phyloP scores from a whole-genome alignment of 2,329 filamentous ascomycete genomes.

The Coniochaeta sp. region DNA sequence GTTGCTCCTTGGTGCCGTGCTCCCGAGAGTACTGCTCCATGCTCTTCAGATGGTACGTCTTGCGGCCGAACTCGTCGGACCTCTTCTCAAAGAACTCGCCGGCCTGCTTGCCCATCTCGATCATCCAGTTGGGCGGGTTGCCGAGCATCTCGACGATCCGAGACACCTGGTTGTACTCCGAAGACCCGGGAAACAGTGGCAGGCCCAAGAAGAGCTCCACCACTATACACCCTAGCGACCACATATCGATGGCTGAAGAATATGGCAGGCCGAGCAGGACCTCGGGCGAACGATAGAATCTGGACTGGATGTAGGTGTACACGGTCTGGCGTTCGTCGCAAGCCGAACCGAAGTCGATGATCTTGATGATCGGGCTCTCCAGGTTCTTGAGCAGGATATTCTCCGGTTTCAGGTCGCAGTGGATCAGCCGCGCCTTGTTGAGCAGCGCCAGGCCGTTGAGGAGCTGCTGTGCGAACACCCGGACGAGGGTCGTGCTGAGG shows the following conservation, averaged over 20 bases:
- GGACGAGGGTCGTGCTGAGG: constrained; percentile 89
- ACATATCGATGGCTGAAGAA: constrained; percentile 99
- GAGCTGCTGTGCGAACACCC: constrained; percentile 94
- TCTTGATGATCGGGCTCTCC: constrained; percentile 98
- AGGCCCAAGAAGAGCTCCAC: constrained; percentile 94
- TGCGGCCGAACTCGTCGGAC: constrained; percentile 83
- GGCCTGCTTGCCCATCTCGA: constrained; percentile 97
- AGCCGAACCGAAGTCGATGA: constrained; percentile 97
- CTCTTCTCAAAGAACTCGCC: constrained; percentile 95
- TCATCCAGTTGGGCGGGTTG: constrained; percentile 95
- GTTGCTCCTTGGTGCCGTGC: constrained; percentile 94
- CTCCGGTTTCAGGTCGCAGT: constrained; percentile 96
- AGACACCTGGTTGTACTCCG: constrained; percentile 97
- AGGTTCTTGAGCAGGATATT: constrained; percentile 97
- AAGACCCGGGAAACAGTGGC: constrained; percentile 91
- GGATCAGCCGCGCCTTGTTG: constrained; percentile 94
- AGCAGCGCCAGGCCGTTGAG: constrained; percentile 86
- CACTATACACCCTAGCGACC: constrained; percentile 96
- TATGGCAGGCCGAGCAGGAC: constrained; percentile 93
- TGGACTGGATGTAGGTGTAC: constrained; percentile 97
- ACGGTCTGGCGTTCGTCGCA: constrained; percentile 98
- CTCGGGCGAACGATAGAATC: constrained; percentile 96
- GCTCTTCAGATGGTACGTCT: constrained; percentile 86
- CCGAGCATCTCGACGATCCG: constrained; percentile 98
- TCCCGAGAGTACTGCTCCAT: constrained; percentile 98